phyloP scores from a whole-genome alignment of 192 early-diverging fungal genomes.

The Backusella circina region DNA sequence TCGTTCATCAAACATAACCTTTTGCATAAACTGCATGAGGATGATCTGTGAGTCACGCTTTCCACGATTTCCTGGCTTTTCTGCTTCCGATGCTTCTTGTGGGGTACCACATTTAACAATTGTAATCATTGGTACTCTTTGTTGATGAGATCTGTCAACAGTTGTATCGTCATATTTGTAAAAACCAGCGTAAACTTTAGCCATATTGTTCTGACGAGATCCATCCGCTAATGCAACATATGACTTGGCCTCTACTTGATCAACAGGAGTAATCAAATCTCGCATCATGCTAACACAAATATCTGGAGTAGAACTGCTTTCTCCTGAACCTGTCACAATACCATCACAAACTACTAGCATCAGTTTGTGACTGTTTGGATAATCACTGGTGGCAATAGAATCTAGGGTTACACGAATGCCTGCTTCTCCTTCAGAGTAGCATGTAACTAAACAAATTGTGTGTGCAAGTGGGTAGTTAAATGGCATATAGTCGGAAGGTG shows the following conservation, averaged over 20 bases:
- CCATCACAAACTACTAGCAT: conserved; percentile 89
- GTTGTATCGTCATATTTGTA: conserved; percentile 75
- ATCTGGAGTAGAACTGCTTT: conserved; percentile 72
- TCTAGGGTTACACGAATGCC: conserved; percentile 81
- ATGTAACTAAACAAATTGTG: conserved; percentile 79
- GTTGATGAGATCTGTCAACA: conserved; percentile 62
- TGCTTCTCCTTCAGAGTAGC: conserved; percentile 86
- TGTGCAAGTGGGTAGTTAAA: conserved; percentile 50
- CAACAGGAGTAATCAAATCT: conserved; percentile 47
- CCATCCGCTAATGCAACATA: conserved; percentile 93
- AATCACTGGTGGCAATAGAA: conserved; percentile 81
- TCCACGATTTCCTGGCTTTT: conserved; percentile 86
- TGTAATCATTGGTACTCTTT: conserved; percentile 68
- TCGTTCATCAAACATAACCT: conserved; percentile 84
- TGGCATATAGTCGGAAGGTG: conserved; percentile 40
- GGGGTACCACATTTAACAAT: conserved; percentile 56
- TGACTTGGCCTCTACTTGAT: conserved; percentile 51
- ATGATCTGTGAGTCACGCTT: conserved; percentile 98
- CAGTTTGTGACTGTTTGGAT: conserved; percentile 83
- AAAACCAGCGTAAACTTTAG: conserved; percentile 90
- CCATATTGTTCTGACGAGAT: conserved; percentile 87
- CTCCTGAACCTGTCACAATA: conserved; percentile 79
- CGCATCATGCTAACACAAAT: conserved; percentile 80
- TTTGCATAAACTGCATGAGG: conserved; percentile 93
- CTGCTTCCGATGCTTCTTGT: conserved; percentile 50